Percentiles rank a stretch among this genome's conserved stretches.
Evolutionary conservation across 768 basidiomycete genomes (phyloP).

Genomic region (Mycena vitilis): DNA sequence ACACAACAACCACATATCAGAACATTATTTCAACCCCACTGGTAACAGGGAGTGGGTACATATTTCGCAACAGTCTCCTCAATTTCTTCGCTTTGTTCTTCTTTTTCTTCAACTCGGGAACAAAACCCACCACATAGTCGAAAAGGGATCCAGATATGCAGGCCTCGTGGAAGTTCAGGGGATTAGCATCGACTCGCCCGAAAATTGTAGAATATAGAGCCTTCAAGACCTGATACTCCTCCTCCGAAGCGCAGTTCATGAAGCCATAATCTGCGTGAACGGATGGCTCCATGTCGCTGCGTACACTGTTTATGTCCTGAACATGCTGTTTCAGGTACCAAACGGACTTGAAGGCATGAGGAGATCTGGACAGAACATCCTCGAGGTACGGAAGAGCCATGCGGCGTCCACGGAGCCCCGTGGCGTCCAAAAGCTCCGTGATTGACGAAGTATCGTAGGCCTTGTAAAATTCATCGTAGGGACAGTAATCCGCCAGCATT

Average conservation of each 20-base stretch:
- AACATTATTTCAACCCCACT: too few relatives aligned
- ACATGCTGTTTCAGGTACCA: constrained; percentile 52
- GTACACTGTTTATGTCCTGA: constrained; percentile 18
- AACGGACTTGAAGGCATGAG: constrained; percentile 42
- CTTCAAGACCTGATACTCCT: constrained; percentile 43
- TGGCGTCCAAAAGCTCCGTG: constrained; percentile 41
- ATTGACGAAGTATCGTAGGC: constrained; percentile 43
- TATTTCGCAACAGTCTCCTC: constrained; percentile 46
- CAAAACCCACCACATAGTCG: constrained; percentile 39
- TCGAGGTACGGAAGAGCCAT: constrained; percentile 37
- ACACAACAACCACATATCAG: too few relatives aligned
- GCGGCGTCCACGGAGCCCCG: constrained; percentile 29
- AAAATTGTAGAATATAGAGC: constrained; percentile 50
- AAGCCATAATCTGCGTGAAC: constrained; percentile 50
- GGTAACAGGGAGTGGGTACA: constrained; percentile 38
- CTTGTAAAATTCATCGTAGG: constrained; percentile 49
- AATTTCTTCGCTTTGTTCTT: constrained; percentile 38
- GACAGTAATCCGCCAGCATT: constrained; percentile 42
- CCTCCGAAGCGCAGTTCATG: constrained; percentile 43
- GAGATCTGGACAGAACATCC: constrained; percentile 41
- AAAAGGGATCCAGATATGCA: constrained; percentile 47
- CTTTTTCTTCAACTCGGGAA: constrained; percentile 39
- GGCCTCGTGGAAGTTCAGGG: constrained; percentile 51
- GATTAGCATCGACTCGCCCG: constrained; percentile 37
- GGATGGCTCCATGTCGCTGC: constrained; percentile 23